phyloP scores from a whole-genome alignment of 192 early-diverging fungal genomes.

The Entophlyctis helioformis region DNA sequence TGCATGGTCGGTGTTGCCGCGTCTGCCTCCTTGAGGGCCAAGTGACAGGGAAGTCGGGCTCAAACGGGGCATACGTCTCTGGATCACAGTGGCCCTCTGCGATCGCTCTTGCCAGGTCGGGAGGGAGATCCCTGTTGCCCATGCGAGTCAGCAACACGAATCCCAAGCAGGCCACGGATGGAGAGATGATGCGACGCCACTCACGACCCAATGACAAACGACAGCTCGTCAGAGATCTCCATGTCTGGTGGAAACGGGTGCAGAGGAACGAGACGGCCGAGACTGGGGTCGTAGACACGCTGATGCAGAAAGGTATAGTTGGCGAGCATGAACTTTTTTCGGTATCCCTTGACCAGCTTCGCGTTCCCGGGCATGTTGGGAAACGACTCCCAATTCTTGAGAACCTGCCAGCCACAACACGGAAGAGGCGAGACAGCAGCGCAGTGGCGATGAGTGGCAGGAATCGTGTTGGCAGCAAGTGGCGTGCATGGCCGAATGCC shows the following conservation, averaged over 20 bases:
- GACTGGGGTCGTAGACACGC: constrained; percentile 67
- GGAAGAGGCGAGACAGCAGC: constrained; percentile 8
- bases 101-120: constrained; percentile 37
- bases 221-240: constrained; percentile 10
- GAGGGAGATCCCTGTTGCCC: constrained; percentile 28
- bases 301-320: constrained; percentile 85
- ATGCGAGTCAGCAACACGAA: neutral
- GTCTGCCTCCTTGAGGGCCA: too few relatives aligned
- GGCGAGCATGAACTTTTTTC: constrained; percentile 51
- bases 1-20: too few relatives aligned
- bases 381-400: neutral
- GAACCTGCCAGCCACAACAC: neutral
- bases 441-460: constrained; percentile 1
- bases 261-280: constrained; percentile 40
- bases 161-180: neutral
- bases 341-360: constrained; percentile 9
- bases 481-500: neutral
- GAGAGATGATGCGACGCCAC: constrained; percentile 5
- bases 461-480: neutral
- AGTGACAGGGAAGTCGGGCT: too few relatives aligned
- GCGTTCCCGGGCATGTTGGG: neutral
- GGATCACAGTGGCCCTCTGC: constrained; percentile 55
- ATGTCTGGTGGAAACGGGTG: constrained; percentile 33
- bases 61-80: constrained; percentile 37
- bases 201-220: constrained; percentile 51